Conservation (phyloP, 306 rosid species). For the Vicia faba region DNA sequence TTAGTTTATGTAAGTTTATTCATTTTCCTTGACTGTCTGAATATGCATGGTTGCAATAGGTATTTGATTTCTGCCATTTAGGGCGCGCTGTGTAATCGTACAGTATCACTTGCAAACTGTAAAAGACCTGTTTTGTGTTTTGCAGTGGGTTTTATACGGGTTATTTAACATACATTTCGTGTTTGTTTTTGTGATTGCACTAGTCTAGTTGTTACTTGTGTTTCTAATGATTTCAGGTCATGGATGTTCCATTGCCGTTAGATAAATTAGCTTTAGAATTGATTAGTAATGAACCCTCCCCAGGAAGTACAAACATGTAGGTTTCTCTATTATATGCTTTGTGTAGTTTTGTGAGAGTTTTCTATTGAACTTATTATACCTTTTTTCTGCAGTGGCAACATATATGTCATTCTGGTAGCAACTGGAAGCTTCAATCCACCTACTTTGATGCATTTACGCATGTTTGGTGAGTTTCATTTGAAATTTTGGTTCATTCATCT, state of each 20-base stretch:
- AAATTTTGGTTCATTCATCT: too few species aligned
- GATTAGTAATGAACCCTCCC: slow-evolving; percentile 37
- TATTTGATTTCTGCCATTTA: neutral
- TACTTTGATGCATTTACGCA: slow-evolving; percentile 90
- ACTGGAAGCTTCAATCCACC: slow-evolving; percentile 97
- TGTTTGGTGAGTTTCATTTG: slow-evolving; percentile 79
- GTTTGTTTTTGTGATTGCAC: neutral
- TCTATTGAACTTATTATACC: slow-evolving; percentile 4
- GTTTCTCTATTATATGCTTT: slow-evolving; percentile 1
- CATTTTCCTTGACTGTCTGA: neutral
- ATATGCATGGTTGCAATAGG: slow-evolving; percentile 4
- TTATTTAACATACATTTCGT: neutral
- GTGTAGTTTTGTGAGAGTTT: neutral
- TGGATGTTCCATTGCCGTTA: slow-evolving; percentile 59
- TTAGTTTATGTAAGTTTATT: slow-evolving; percentile 6
- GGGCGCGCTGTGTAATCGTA: slow-evolving; percentile 4
- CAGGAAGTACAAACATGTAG: slow-evolving; percentile 46
- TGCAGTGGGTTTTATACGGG: neutral
- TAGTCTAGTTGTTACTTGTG: slow-evolving; percentile 9
- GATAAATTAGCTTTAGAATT: slow-evolving; percentile 55
- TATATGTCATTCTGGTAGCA: slow-evolving; percentile 66
- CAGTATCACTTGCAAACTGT: slow-evolving; percentile 4
- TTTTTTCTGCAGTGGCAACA: slow-evolving; percentile 50
- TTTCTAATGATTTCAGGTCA: slow-evolving; percentile 37
- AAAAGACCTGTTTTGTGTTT: slow-evolving; percentile 1